A percentile compares a stretch with the other conserved stretches of the same genome.
Conservation (phyloP, 805 yeast genomes). For the Ogataea salicorniae region DNA sequence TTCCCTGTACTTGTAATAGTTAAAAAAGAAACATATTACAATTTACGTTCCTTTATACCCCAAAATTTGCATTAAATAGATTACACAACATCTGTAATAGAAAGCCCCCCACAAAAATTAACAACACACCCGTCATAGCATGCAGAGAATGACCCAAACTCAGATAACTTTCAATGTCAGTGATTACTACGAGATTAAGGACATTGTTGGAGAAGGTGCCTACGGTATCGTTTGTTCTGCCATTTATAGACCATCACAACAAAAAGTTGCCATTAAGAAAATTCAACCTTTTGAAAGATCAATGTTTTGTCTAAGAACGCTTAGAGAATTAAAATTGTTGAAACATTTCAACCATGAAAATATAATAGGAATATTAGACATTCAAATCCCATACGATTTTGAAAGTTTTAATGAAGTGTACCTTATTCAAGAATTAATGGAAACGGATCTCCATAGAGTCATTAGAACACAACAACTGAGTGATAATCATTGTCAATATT, state of each 20-base stretch:
- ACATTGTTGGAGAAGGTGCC: constrained; percentile 92
- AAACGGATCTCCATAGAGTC: constrained; percentile 79
- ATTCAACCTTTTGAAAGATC: constrained; percentile 88
- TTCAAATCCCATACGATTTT: constrained; percentile 75
- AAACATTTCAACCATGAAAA: constrained; percentile 93
- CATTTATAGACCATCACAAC: constrained; percentile 76
- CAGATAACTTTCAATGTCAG: constrained; percentile 71
- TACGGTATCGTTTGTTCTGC: constrained; percentile 94
- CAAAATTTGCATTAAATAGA: too few species aligned
- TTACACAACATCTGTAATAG: not conserved
- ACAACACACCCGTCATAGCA: not conserved
- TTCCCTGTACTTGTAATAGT: too few species aligned
- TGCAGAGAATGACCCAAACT: constrained; percentile 18
- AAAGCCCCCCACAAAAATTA: not conserved
- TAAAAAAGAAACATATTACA: not conserved
- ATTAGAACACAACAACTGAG: constrained; percentile 75
- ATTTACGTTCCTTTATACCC: not conserved
- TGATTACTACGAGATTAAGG: constrained; percentile 78
- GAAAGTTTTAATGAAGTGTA: constrained; percentile 84
- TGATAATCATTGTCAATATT: constrained; percentile 93
- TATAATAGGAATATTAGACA: constrained; percentile 82
- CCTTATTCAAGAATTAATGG: constrained; percentile 83
- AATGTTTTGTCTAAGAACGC: constrained; percentile 82
- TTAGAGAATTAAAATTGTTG: constrained; percentile 82
- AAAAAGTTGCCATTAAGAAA: constrained; percentile 91